These are phyloP conservation scores for Rubia peregrina DNA, from an alignment of 305 asterid species.

Conservation along the genomic window DNA sequence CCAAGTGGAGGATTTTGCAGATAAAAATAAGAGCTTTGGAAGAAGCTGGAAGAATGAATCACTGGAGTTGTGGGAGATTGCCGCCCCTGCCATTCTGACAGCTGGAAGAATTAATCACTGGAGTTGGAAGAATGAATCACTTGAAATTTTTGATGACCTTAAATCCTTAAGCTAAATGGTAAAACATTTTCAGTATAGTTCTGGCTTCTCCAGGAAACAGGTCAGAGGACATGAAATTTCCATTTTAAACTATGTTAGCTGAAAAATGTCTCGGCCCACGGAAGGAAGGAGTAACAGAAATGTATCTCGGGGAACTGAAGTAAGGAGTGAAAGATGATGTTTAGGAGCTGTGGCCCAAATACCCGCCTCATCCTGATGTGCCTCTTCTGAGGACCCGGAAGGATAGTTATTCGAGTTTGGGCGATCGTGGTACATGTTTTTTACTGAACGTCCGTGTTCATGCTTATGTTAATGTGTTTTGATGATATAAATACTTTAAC, in stretches of 20 bases:
- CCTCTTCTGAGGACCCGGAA: too few relatives aligned
- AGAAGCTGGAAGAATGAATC: slow-evolving; percentile 22
- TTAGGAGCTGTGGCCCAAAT: background rate
- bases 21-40: background rate
- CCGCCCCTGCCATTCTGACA: slow-evolving; percentile 31
- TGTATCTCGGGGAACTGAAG: slow-evolving; percentile 37
- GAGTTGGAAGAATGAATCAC: background rate
- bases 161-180: background rate
- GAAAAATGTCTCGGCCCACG: slow-evolving; percentile 36
- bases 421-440: too few relatives aligned
- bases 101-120: background rate
- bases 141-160: background rate
- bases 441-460: background rate
- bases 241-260: slow-evolving; percentile 20
- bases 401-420: too few relatives aligned
- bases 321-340: background rate
- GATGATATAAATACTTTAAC: slow-evolving; percentile 3
- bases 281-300: slow-evolving; percentile 4
- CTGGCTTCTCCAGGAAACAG: background rate
- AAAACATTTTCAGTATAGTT: background rate
- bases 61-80: slow-evolving; percentile 28
- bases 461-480: slow-evolving; percentile 2
- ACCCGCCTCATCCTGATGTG: too few relatives aligned
- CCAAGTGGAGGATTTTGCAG: background rate
- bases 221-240: background rate